phyloP scores from a whole-genome alignment of 495 filamentous ascomycete genomes.

The Neurospora sp. region DNA sequence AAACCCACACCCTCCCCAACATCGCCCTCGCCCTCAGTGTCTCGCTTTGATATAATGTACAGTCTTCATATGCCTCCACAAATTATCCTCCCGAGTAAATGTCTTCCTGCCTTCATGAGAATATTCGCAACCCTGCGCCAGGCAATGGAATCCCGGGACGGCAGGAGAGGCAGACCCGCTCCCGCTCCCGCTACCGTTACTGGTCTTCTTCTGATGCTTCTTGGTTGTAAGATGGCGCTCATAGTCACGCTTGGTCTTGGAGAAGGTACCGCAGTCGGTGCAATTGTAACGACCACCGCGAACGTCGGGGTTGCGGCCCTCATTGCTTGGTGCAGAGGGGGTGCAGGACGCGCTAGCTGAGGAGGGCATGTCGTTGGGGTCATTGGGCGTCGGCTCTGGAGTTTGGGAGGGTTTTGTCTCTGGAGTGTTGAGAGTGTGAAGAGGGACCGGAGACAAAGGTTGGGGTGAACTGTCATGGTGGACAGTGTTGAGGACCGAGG shows the following conservation, averaged over 20 bases:
- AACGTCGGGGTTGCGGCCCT: not conserved
- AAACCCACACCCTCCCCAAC: too few species aligned
- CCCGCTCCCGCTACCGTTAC: not conserved
- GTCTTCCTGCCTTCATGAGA: not conserved
- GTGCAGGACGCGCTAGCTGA: not conserved
- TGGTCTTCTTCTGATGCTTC: not conserved
- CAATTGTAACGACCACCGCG: not conserved
- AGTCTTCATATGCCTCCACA: not conserved
- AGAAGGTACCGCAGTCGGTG: not conserved
- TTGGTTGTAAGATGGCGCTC: not conserved
- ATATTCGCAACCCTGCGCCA: not conserved
- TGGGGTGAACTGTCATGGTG: not conserved
- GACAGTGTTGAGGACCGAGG: not conserved
- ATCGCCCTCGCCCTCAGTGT: too few species aligned
- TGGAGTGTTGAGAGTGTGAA: not conserved
- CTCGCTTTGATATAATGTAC: not conserved
- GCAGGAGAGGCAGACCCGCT: not conserved
- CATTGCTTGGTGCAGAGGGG: not conserved
- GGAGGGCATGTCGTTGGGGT: not conserved
- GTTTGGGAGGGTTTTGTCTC: too few species aligned
- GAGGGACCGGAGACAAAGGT: not conserved
- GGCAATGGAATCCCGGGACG: not conserved
- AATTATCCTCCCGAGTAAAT: not conserved
- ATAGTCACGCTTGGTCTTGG: not conserved
- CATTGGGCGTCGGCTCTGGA: not conserved